A percentile compares a stretch with the other conserved stretches of the same genome.
Conservation (phyloP, 2,329 filamentous ascomycete species). For the Sclerotinia borealis region DNA sequence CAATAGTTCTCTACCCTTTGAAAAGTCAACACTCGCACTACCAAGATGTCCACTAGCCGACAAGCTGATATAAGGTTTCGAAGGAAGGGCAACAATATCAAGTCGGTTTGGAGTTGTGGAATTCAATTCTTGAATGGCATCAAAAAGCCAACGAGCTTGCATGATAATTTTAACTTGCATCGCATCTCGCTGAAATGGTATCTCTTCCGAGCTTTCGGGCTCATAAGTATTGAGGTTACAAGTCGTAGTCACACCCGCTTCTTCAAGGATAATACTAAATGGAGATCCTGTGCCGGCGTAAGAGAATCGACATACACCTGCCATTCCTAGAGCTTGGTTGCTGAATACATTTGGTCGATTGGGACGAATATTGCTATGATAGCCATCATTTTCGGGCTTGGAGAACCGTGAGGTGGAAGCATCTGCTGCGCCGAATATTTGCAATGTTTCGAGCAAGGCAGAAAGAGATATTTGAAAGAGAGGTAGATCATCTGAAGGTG, state of each 20-base stretch:
- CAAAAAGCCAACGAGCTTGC: slow-evolving; percentile 66
- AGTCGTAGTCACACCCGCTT: slow-evolving; percentile 79
- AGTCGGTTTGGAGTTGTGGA: slow-evolving; percentile 60
- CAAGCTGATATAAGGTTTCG: slow-evolving; percentile 67
- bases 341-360: slow-evolving; percentile 71
- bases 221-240: slow-evolving; percentile 88
- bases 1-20: slow-evolving; percentile 58
- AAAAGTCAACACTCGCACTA: slow-evolving; percentile 61
- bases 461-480: slow-evolving; percentile 82
- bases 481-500: slow-evolving; percentile 43
- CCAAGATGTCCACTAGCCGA: slow-evolving; percentile 56
- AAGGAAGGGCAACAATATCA: slow-evolving; percentile 55
- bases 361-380: slow-evolving; percentile 55
- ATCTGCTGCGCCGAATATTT: slow-evolving; percentile 88
- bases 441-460: slow-evolving; percentile 85
- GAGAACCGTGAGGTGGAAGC: slow-evolving; percentile 48
- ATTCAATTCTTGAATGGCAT: slow-evolving; percentile 63
- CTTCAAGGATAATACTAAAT: slow-evolving; percentile 79
- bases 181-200: slow-evolving; percentile 77
- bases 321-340: slow-evolving; percentile 73
- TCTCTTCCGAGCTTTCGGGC: slow-evolving; percentile 67
- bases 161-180: slow-evolving; percentile 93
- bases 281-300: slow-evolving; percentile 71
- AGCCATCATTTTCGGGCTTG: slow-evolving; percentile 53
- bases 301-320: slow-evolving; percentile 77